A percentile compares a stretch with the other conserved stretches of the same genome.
Evolutionary conservation across 345 rosid genomes (phyloP).

Genomic region (Citrus australasica): DNA sequence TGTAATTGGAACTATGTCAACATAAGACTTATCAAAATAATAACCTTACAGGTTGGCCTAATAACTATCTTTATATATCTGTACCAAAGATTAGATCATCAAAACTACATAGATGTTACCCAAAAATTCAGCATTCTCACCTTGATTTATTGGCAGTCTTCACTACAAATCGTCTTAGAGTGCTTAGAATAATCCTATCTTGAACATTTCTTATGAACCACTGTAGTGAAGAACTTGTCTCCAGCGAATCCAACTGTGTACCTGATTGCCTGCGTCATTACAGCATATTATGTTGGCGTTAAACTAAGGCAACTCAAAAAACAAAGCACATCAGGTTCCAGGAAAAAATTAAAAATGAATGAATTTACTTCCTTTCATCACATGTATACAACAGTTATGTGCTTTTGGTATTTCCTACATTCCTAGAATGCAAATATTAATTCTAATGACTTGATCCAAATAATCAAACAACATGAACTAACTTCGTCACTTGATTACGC

Average conservation of each 20-base stretch:
- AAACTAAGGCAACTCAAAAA: slow-evolving; percentile 7
- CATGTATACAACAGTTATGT: not conserved
- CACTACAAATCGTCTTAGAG: slow-evolving; percentile 52
- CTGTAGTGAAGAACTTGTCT: slow-evolving; percentile 53
- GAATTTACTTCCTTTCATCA: not conserved
- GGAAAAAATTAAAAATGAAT: not conserved
- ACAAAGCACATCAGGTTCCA: not conserved
- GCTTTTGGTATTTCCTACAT: not conserved
- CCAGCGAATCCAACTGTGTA: slow-evolving; percentile 33
- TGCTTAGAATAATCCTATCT: slow-evolving; percentile 59
- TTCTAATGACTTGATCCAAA: not conserved
- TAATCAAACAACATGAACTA: not conserved
- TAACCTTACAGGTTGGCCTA: not conserved
- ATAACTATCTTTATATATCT: not conserved
- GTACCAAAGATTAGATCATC: not conserved
- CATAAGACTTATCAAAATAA: not conserved
- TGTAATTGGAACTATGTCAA: slow-evolving; percentile 25
- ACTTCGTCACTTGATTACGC: not conserved
- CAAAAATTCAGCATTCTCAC: slow-evolving; percentile 30
- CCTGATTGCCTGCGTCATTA: slow-evolving; percentile 47
- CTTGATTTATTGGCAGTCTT: slow-evolving; percentile 54
- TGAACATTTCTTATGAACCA: slow-evolving; percentile 67
- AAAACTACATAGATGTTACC: not conserved
- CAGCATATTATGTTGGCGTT: slow-evolving; percentile 4
- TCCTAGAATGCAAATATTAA: not conserved